Conservation (phyloP, 305 asterid species). For the Fraxinus sp. region DNA sequence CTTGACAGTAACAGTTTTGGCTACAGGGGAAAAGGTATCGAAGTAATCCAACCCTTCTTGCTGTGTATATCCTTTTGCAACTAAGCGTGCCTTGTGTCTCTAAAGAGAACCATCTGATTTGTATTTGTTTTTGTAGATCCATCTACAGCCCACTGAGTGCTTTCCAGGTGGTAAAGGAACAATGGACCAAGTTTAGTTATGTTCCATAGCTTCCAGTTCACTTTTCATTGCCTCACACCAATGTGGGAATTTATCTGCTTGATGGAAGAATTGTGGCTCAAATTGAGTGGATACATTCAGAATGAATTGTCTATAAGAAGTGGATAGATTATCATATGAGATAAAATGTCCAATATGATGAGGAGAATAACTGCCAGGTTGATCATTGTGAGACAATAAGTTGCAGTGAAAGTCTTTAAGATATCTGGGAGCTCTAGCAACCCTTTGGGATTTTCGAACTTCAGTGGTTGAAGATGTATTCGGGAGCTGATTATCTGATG, state of each 20-base stretch:
- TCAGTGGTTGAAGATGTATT: no score
- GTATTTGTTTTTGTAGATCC: neutral
- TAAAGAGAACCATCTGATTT: neutral
- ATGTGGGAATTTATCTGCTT: neutral
- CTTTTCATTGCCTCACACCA: neutral
- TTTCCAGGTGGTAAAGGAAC: neutral
- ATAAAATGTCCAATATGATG: no score
- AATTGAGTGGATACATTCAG: neutral
- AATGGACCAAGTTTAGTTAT: neutral
- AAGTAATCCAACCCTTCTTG: neutral
- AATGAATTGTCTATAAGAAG: neutral
- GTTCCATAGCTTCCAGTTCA: neutral
- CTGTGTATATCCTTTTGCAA: neutral
- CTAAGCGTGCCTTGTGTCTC: neutral
- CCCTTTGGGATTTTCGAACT: no score
- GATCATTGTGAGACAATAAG: no score
- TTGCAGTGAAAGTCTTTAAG: no score
- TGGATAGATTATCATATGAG: neutral
- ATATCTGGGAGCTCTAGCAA: no score
- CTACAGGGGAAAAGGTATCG: neutral
- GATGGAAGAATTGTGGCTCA: neutral
- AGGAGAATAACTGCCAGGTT: no score
- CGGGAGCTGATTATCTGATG: no score
- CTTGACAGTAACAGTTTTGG: neutral
- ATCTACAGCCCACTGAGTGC: no score